phyloP scores from a whole-genome alignment of 2,329 filamentous ascomycete genomes.

The Albophoma yamanashiensis region DNA sequence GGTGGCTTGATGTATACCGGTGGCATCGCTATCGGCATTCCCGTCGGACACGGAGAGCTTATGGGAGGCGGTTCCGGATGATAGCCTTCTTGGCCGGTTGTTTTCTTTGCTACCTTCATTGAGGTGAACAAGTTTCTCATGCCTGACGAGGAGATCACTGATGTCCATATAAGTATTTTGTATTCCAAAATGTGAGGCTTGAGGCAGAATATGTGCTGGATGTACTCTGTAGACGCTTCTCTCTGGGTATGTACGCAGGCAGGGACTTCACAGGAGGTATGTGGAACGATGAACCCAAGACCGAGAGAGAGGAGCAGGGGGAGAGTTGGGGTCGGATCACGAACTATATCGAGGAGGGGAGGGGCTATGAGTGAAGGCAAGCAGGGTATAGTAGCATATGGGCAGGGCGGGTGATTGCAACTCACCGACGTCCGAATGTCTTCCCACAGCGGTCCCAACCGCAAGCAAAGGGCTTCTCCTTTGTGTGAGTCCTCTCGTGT shows the following conservation, averaged over 20 bases:
- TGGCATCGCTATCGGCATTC: constrained; percentile 34
- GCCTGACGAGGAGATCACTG: constrained; percentile 52
- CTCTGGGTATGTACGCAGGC: background rate
- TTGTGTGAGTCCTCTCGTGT: constrained; percentile 54
- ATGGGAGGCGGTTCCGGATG: constrained; percentile 31
- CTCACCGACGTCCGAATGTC: constrained; percentile 52
- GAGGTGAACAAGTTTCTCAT: constrained; percentile 54
- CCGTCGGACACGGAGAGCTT: constrained; percentile 36
- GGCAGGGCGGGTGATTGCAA: constrained; percentile 8
- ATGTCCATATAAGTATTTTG: constrained; percentile 47
- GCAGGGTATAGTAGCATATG: background rate
- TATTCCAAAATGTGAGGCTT: background rate
- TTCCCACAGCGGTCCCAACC: constrained; percentile 50
- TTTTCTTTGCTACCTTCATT: constrained; percentile 48
- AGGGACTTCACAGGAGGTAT: background rate
- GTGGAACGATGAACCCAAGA: background rate
- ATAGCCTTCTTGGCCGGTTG: constrained; percentile 39
- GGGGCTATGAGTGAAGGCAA: background rate
- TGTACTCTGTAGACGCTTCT: background rate
- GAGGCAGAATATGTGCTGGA: background rate
- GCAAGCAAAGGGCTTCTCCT: constrained; percentile 54
- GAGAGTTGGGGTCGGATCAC: background rate
- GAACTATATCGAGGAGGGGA: background rate
- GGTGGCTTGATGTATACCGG: constrained; percentile 24
- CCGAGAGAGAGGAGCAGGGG: background rate